Evolutionary conservation across 441 rosid genomes (phyloP).

Genomic region (Aquilaria agallochum): DNA sequence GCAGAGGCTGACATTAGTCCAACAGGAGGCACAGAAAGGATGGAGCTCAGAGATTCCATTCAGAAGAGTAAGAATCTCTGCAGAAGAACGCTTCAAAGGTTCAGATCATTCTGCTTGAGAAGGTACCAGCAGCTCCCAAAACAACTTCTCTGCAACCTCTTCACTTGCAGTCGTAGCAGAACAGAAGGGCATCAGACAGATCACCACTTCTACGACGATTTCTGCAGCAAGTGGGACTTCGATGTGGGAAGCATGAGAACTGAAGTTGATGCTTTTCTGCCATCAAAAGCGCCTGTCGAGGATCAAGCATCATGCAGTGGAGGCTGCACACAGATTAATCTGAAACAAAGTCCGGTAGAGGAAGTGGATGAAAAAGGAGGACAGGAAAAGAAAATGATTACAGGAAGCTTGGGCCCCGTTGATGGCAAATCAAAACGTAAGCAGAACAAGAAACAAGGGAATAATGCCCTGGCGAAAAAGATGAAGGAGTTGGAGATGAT

Average conservation of each 20-base stretch:
- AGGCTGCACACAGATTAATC: slow-evolving; percentile 8
- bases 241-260: slow-evolving; percentile 24
- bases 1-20: too few relatives aligned
- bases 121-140: slow-evolving; percentile 56
- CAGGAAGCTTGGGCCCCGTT: slow-evolving; percentile 17
- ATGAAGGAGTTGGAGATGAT: slow-evolving; percentile 74
- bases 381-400: slow-evolving; percentile 29
- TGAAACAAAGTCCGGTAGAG: slow-evolving; percentile 17
- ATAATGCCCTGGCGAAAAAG: slow-evolving; percentile 51
- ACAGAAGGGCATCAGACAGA: slow-evolving; percentile 27
- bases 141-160: slow-evolving; percentile 42
- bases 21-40: slow-evolving; percentile 18
- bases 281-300: slow-evolving; percentile 12
- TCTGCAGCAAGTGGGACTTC: slow-evolving; percentile 42
- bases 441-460: slow-evolving; percentile 20
- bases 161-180: slow-evolving; percentile 40
- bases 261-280: slow-evolving; percentile 10
- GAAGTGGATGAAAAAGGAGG: slow-evolving; percentile 18
- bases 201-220: slow-evolving; percentile 26
- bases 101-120: slow-evolving; percentile 43
- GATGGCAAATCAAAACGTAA: slow-evolving; percentile 22
- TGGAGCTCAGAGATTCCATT: slow-evolving; percentile 58
- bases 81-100: slow-evolving; percentile 43
- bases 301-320: slow-evolving; percentile 26
- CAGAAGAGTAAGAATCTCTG: slow-evolving; percentile 50